Evolutionary conservation across 2,329 filamentous ascomycete species (phyloP), one percentile per base, ranked within the genome.

Genomic region (Talaromyces sp.): DNA sequence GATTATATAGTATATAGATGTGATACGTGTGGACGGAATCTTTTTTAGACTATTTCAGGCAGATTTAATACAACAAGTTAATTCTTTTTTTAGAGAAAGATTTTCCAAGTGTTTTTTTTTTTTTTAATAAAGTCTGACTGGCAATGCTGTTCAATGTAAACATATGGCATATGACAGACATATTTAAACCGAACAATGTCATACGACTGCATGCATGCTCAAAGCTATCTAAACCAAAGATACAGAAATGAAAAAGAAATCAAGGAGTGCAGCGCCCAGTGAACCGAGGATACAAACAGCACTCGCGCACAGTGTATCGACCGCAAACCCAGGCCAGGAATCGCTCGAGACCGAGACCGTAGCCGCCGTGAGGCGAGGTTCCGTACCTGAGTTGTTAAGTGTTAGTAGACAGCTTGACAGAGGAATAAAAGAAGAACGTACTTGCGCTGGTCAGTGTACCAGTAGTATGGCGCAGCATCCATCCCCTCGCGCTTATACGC

Each of bases 361-460:
- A 98, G 60, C 93, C 93, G 65, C 92, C 92, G 77, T 98, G 93
- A 30, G 92, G 92, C 52, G 90, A 92, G 59, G 90, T 92, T 60
- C 95, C 95, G 73, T 98, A 96, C 77, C 89, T 92, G 65, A 3
- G 15, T n/a, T 4, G 39, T 61, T 61, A 61, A 61, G 59, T 28
- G 47, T 9, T 32, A 6, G 36, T 11, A 10, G 39, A n/a, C 17
- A 25, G 17, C 11, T 13, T 22, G n/a, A 11, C 22, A 57, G 53
- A 15, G 15, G 3, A 10, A 9, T 8, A 9, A 27, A 33, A 36
- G 5, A n/a, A 65, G 63, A 64, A 86, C 88, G 82, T 79, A 93
- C 91, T 95, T 96, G 74, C 93, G 84, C 85, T 96, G 92, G 79
- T 97, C 95, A 33, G 92, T 96, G 81, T 98, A 99, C 95, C 95